Base-by-base conservation (phyloP, 495 filamentous ascomycete species). In the Penicillium antarcticum region DNA sequence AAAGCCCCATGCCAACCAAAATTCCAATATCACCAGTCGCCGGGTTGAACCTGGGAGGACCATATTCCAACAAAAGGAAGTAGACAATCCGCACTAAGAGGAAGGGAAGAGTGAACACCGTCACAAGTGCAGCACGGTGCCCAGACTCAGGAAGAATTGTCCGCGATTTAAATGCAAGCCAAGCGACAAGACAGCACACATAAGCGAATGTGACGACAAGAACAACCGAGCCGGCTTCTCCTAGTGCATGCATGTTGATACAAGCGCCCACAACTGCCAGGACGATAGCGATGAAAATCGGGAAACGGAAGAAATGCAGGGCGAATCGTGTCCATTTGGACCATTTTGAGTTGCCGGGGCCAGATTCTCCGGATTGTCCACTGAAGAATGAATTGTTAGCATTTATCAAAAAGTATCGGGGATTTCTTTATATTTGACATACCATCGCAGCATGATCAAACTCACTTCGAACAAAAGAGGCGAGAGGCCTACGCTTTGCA, bases 381-480 rank as follows among this genome's bases (percentile, higher is more conserved):
- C 68, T 71, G 1, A 9, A 34, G 17, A 12, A 23, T 21, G 18
- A 6, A 21, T 0, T 29, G 34, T 58, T 17, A 57, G 48, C 3
- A 19, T 16, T 42, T 23, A 1, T 21, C 32, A 10, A 4, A 17
- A 4, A 8, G 11, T 3, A 7, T 14, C 13, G 2, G 19, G 9
- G 26, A 3, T 8, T 45, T 23, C 12, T 10, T 17, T 18, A 14
- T 12, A 8, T 31, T 31, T 7, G 12, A 33, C 57, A 29, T 63
- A 70, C 68, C 63, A 61, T 56, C 61, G 45, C 36, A 71, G 40
- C 44, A 71, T 51, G 19, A 71, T 49, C 18, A 71, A 42, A 42
- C 65, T 69, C 24, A 69, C 63, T 57, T 71, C 68, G 39, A 71
- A 67, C 18, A 71, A 48, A 23, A 71, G 58, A 31, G 66, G 66